Percentiles rank a stretch among this genome's conserved stretches.
phyloP scores from a whole-genome alignment of 306 rosid genomes.

The Prinsepia uniflora region DNA sequence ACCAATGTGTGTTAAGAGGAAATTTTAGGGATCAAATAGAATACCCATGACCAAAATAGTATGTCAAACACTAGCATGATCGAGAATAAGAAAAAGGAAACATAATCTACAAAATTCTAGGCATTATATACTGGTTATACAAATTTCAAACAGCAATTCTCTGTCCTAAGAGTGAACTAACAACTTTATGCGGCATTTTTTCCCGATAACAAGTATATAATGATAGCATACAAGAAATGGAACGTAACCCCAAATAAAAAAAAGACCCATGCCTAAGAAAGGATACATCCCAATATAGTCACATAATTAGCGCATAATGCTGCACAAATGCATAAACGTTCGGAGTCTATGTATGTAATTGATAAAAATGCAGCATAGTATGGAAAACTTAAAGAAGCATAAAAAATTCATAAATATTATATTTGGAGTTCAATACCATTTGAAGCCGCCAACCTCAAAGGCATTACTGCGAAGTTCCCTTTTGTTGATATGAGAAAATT shows the following conservation, averaged over 20 bases:
- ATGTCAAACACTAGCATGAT: background rate
- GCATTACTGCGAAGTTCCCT: slow-evolving; percentile 95
- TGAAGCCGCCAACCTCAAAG: slow-evolving; percentile 96
- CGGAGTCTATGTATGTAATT: background rate
- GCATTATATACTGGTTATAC: background rate
- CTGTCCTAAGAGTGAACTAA: background rate
- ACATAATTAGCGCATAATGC: background rate
- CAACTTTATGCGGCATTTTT: background rate
- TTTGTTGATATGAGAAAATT: slow-evolving; percentile 92
- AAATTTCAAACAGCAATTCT: background rate
- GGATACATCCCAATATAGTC: background rate
- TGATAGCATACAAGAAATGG: background rate
- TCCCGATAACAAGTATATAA: background rate
- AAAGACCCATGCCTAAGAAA: background rate
- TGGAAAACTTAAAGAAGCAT: slow-evolving; percentile 6
- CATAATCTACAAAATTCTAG: background rate
- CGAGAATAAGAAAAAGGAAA: background rate
- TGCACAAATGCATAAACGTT: background rate
- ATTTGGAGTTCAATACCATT: slow-evolving; percentile 61
- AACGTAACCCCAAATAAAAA: background rate
- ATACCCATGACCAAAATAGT: background rate
- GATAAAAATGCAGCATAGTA: background rate
- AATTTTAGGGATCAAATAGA: background rate
- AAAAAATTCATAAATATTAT: background rate
- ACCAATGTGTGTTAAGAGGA: no score